These are phyloP conservation scores for Backusella sp. DNA, from an alignment of 192 early-diverging fungal genomes.

Conservation along the genomic window DNA sequence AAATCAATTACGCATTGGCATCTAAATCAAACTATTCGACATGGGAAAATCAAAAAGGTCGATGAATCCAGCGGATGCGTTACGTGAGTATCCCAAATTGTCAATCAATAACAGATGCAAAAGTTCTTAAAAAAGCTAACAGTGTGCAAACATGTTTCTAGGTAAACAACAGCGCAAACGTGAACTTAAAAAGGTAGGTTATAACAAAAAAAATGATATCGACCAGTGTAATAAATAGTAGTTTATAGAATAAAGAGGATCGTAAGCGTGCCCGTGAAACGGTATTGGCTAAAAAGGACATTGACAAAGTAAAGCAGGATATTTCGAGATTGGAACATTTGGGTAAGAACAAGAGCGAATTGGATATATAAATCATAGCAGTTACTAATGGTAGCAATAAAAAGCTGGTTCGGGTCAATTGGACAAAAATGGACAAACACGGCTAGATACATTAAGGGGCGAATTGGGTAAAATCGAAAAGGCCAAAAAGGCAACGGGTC, in stretches of 20 bases:
- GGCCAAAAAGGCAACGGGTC: slow-evolving; percentile 46
- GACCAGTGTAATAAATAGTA: not conserved
- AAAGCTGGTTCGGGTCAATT: slow-evolving; percentile 37
- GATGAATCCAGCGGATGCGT: slow-evolving; percentile 37
- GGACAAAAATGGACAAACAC: slow-evolving; percentile 44
- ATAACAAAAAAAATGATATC: not conserved
- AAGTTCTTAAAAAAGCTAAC: not conserved
- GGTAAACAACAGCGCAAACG: slow-evolving; percentile 37
- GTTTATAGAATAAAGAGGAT: slow-evolving; percentile 61
- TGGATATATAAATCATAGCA: not conserved
- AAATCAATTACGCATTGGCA: not conserved
- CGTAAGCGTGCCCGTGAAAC: slow-evolving; percentile 54
- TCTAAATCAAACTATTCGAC: not conserved
- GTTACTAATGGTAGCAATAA: not conserved
- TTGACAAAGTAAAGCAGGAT: slow-evolving; percentile 50
- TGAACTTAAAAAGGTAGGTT: slow-evolving; percentile 33
- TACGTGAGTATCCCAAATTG: slow-evolving; percentile 16
- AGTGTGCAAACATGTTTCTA: not conserved
- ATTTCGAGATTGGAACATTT: slow-evolving; percentile 41
- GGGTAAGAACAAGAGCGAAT: slow-evolving; percentile 33
- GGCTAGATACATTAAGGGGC: slow-evolving; percentile 43
- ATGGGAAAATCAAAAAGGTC: slow-evolving; percentile 33
- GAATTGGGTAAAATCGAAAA: slow-evolving; percentile 58
- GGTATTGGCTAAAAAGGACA: slow-evolving; percentile 56
- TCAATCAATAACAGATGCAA: not conserved